Percentiles rank a stretch among this genome's conserved stretches.
These are phyloP conservation scores for Epicoccum nigrum DNA, from an alignment of 2,329 filamentous ascomycete genomes.

Conservation along the genomic window DNA sequence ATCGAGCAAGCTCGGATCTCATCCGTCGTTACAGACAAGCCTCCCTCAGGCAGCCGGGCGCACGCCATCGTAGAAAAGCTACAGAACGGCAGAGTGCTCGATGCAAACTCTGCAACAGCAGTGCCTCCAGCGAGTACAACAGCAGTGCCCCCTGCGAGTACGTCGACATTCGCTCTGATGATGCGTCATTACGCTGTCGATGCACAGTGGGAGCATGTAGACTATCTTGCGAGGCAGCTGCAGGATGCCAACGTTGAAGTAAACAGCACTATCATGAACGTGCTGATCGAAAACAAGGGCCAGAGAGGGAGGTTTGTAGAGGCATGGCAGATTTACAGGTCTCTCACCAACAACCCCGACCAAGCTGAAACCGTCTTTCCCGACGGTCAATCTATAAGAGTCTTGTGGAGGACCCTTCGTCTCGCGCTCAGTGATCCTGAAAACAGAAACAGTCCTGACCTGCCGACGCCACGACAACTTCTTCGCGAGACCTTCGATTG, in stretches of 20 bases:
- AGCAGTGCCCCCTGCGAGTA: conserved; percentile 34
- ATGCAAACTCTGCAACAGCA: conserved; percentile 8
- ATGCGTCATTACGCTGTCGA: conserved; percentile 39
- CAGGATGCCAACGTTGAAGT: conserved; percentile 26
- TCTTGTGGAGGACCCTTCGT: conserved; percentile 43
- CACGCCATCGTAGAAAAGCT: conserved; percentile 8
- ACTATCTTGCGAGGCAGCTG: conserved; percentile 39
- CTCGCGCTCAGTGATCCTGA: conserved; percentile 32
- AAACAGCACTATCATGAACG: conserved; percentile 41
- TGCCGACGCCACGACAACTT: conserved; percentile 42
- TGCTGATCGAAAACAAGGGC: conserved; percentile 39
- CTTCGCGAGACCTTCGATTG: conserved; percentile 39
- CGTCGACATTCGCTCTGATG: conserved; percentile 42
- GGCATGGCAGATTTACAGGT: conserved; percentile 38
- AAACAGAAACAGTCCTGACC: conserved; percentile 20
- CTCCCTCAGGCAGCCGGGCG: background rate
- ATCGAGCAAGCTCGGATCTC: conserved; percentile 29
- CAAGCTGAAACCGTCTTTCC: conserved; percentile 34
- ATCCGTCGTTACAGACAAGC: background rate
- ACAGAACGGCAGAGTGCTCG: background rate
- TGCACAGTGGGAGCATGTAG: conserved; percentile 43
- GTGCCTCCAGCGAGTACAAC: conserved; percentile 36
- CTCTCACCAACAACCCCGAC: conserved; percentile 30
- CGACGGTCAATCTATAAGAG: conserved; percentile 35
- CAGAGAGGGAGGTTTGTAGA: conserved; percentile 37